Conservation (phyloP, 495 filamentous ascomycete species). For the Neurospora tetraspora region DNA sequence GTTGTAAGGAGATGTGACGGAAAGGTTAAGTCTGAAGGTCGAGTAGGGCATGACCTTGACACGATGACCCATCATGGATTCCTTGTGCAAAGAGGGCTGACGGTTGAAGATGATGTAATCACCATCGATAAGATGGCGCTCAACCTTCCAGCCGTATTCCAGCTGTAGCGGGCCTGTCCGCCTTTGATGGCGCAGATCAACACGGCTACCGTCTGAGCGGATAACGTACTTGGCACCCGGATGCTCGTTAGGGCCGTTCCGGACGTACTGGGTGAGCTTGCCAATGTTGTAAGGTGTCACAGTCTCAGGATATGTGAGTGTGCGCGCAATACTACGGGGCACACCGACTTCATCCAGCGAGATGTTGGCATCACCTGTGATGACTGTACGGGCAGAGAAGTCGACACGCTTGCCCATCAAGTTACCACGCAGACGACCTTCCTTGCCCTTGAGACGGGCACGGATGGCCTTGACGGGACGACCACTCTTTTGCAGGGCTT, state of each 20-base stretch:
- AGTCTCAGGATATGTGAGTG: slow-evolving; percentile 90
- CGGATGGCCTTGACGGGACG: slow-evolving; percentile 93
- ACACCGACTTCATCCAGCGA: slow-evolving; percentile 96
- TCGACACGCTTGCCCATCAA: slow-evolving; percentile 99
- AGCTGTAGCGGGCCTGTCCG: slow-evolving; percentile 71
- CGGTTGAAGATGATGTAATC: slow-evolving; percentile 99
- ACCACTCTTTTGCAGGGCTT: slow-evolving; percentile 93
- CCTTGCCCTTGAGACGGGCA: slow-evolving; percentile 94
- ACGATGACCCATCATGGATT: slow-evolving; percentile 99
- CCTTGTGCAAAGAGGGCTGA: slow-evolving; percentile 96
- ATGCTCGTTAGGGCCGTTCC: slow-evolving; percentile 87
- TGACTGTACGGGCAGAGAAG: slow-evolving; percentile 98
- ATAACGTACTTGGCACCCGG: slow-evolving; percentile 95
- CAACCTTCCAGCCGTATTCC: slow-evolving; percentile 96
- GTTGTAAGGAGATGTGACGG: slow-evolving; percentile 97
- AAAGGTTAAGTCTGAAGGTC: slow-evolving; percentile 93
- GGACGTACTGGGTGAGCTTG: slow-evolving; percentile 76
- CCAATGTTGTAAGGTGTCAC: slow-evolving; percentile 97
- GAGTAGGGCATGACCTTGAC: slow-evolving; percentile 98
- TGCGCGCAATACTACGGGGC: slow-evolving; percentile 76
- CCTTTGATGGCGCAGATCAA: slow-evolving; percentile 87
- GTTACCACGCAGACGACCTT: slow-evolving; percentile 93
- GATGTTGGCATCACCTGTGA: slow-evolving; percentile 94
- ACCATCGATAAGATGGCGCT: slow-evolving; percentile 88
- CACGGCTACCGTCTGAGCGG: slow-evolving; percentile 79